Conservation (phyloP, 2,329 filamentous ascomycete genomes). For the Aspergillus eucalypticola region DNA sequence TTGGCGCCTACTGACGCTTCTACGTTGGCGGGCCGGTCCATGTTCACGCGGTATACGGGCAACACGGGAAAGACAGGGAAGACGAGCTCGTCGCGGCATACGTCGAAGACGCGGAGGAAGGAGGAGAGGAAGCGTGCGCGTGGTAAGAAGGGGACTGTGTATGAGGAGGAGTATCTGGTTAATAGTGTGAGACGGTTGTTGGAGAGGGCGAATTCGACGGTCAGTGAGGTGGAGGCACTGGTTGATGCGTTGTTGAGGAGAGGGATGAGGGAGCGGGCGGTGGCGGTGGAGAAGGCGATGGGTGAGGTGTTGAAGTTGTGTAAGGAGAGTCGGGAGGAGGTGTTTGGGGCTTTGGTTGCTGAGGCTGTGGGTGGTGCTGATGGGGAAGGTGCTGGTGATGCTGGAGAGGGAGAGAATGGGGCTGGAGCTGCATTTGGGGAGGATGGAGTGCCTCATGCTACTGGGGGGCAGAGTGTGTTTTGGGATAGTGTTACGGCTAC, state of each 20-base stretch:
- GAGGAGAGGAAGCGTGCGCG: slow-evolving; percentile 94
- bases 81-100: slow-evolving; percentile 63
- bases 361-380: slow-evolving; percentile 11
- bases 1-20: slow-evolving; percentile 81
- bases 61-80: slow-evolving; percentile 39
- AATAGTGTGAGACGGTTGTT: slow-evolving; percentile 82
- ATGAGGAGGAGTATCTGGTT: slow-evolving; percentile 96
- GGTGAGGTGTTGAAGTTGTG: slow-evolving; percentile 73
- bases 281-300: slow-evolving; percentile 72
- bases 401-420: slow-evolving; percentile 7
- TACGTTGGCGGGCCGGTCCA: slow-evolving; percentile 73
- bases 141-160: slow-evolving; percentile 94
- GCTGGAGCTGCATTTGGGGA: slow-evolving; percentile 19
- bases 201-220: slow-evolving; percentile 73
- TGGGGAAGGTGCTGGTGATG: slow-evolving; percentile 26
- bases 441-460: slow-evolving; percentile 14
- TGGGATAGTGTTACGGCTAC: slow-evolving; percentile 44
- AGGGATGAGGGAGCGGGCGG: slow-evolving; percentile 83
- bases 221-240: slow-evolving; percentile 71
- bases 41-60: slow-evolving; percentile 86
- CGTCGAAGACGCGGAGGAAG: slow-evolving; percentile 80
- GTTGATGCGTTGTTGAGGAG: slow-evolving; percentile 76
- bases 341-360: slow-evolving; percentile 55
- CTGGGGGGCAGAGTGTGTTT: slow-evolving; percentile 38
- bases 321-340: slow-evolving; percentile 65